These are phyloP conservation scores for Monotropa hypopitys DNA, from an alignment of 179 eudicot genomes.

Conservation along the genomic window DNA sequence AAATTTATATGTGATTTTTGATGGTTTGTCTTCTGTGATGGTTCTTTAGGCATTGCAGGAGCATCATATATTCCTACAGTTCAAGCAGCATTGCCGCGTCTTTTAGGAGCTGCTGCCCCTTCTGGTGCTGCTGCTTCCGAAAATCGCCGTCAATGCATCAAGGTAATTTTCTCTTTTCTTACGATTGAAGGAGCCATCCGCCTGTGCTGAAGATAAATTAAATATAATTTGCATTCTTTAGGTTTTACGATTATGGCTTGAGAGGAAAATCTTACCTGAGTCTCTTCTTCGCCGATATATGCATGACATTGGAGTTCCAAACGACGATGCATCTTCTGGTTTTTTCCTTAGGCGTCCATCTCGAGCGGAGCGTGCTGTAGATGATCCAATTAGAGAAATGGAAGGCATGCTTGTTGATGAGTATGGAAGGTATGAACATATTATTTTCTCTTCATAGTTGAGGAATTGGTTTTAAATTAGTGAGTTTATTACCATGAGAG, in stretches of 20 bases:
- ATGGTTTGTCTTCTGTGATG: background rate
- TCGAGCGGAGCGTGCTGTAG: constrained; percentile 72
- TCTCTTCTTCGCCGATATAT: constrained; percentile 62
- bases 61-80: constrained; percentile 78
- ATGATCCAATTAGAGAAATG: constrained; percentile 95
- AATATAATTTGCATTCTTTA: constrained; percentile 13
- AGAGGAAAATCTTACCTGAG: constrained; percentile 90
- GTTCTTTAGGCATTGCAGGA: constrained; percentile 67
- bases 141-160: constrained; percentile 86
- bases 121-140: constrained; percentile 68
- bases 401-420: constrained; percentile 98
- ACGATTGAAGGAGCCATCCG: constrained; percentile 1
- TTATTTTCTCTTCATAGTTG: background rate
- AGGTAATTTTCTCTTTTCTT: constrained; percentile 36
- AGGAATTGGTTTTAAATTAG: background rate
- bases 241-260: constrained; percentile 92
- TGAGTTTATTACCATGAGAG: background rate
- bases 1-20: background rate
- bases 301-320: constrained; percentile 60
- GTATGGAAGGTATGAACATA: constrained; percentile 65
- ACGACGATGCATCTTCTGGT: constrained; percentile 53
- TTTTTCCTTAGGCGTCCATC: constrained; percentile 66
- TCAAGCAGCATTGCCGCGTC: constrained; percentile 77
- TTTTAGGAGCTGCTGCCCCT: constrained; percentile 91
- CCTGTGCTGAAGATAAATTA: constrained; percentile 7